phyloP scores from a whole-genome alignment of 176 grass and related monocot genomes.

The Chrysopogon serrulatus region DNA sequence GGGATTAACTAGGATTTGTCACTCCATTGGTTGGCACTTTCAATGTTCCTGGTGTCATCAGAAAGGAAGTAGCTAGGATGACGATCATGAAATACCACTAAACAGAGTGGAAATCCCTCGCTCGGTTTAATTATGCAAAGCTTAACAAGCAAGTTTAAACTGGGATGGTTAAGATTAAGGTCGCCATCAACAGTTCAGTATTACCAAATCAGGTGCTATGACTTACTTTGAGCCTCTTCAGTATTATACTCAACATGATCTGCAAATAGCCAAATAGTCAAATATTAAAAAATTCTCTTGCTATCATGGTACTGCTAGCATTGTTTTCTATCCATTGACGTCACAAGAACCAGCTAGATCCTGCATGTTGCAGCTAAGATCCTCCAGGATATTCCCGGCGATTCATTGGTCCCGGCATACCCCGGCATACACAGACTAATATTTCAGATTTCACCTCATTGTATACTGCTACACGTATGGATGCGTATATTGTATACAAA shows the following conservation, averaged over 20 bases:
- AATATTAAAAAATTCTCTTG: not conserved
- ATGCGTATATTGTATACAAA: not conserved
- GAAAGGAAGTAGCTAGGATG: not conserved
- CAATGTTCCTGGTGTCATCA: no score
- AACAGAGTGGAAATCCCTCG: not conserved
- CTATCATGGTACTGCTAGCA: conserved; percentile 9
- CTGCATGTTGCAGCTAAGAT: conserved; percentile 16
- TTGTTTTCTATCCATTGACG: not conserved
- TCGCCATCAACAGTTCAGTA: not conserved
- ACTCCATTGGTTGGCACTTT: not conserved
- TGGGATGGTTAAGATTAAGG: not conserved
- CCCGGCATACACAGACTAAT: not conserved
- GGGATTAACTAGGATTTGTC: not conserved
- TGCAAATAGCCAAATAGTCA: conserved; percentile 20
- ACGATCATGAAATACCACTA: not conserved
- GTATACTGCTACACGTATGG: conserved; percentile 2
- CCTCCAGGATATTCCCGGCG: conserved; percentile 14
- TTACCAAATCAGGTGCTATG: not conserved
- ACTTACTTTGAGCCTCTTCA: not conserved
- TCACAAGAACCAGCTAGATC: conserved; percentile 18
- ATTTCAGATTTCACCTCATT: not conserved
- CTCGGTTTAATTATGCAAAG: not conserved
- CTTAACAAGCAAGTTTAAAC: not conserved
- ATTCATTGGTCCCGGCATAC: not conserved
- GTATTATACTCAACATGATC: not conserved